Base-by-base conservation (phyloP, 83 land plant species). In the Isoetes engelmannii region DNA sequence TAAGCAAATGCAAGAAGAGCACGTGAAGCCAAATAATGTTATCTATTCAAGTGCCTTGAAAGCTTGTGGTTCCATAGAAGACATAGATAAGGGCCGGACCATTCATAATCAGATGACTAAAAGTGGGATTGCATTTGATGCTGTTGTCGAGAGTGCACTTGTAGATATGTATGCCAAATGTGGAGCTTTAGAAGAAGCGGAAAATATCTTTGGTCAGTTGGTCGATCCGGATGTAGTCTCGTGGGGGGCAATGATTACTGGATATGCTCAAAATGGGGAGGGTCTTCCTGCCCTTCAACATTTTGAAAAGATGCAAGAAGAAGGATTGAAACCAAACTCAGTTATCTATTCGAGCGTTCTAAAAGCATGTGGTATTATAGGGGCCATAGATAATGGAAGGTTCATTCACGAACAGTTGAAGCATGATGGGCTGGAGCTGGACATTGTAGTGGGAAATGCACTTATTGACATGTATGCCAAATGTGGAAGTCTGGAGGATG, bases 101-200 rank as follows among this genome's bases (percentile, higher is more conserved):
- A 58, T 76, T 42, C 79, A 76, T 76, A 66, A 61, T 6, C 44
- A 63, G 69, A 57, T 68, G 17, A 0, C 76, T 17, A 72, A 72
- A 72, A 43, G 12, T 28, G 75, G 77, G 15, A 44, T 75, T 4
- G 67, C 44, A 53, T 63, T 64, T 53, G 74, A 80, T 72, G n/a
- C 17, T 13, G 55, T 53, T 50, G 53, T 79, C 5, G 70, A 71
- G 57, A 77, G 68, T 59, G 72, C 65, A 4, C 71, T 84, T 10
- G 70, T 84, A 37, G 75, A 84, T 53, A 53, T 81, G 82, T 84
- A 84, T 41, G 15, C 77, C 9, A 84, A 78, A 49, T 78, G 84
- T 51, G 72, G 77, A 4, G 45, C 0, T 4, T 5, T 84, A 46
- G 73, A n/a, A 21, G 75, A 73, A 56, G 87, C 84, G 5, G 13